phyloP scores from a whole-genome alignment of 2,329 filamentous ascomycete genomes.

The Colletotrichum incanum region DNA sequence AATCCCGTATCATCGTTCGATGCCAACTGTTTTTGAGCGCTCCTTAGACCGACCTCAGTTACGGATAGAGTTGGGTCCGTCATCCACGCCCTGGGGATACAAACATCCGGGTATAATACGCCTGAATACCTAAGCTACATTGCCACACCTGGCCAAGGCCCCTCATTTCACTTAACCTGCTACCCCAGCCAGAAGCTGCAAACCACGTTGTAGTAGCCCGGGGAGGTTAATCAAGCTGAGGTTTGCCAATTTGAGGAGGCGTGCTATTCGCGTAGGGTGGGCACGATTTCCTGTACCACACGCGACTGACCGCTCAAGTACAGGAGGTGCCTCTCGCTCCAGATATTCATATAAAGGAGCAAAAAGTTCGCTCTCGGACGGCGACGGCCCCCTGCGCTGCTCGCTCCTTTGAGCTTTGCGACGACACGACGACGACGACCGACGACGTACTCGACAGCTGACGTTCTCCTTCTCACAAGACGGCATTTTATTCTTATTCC shows the following conservation, averaged over 20 bases:
- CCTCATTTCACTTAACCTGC: neutral
- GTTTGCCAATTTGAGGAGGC: neutral
- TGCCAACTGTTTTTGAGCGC: neutral
- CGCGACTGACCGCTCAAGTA: conserved; percentile 7
- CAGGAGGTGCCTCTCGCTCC: neutral
- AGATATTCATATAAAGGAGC: neutral
- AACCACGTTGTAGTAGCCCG: neutral
- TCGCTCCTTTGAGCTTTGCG: neutral
- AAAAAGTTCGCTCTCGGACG: neutral
- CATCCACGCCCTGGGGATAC: neutral
- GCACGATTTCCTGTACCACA: neutral
- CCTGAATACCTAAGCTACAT: neutral
- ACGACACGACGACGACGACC: neutral
- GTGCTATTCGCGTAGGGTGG: neutral
- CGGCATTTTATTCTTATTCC: too few species aligned
- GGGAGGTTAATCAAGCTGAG: neutral
- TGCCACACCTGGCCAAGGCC: neutral
- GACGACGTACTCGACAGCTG: neutral
- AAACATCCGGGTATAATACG: neutral
- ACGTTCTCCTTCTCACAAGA: neutral
- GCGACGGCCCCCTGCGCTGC: neutral
- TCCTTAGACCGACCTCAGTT: neutral
- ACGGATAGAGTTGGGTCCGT: neutral
- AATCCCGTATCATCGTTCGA: neutral
- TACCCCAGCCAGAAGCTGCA: neutral